phyloP scores from a whole-genome alignment of 2,329 filamentous ascomycete genomes.

The Botrytis cinerea region DNA sequence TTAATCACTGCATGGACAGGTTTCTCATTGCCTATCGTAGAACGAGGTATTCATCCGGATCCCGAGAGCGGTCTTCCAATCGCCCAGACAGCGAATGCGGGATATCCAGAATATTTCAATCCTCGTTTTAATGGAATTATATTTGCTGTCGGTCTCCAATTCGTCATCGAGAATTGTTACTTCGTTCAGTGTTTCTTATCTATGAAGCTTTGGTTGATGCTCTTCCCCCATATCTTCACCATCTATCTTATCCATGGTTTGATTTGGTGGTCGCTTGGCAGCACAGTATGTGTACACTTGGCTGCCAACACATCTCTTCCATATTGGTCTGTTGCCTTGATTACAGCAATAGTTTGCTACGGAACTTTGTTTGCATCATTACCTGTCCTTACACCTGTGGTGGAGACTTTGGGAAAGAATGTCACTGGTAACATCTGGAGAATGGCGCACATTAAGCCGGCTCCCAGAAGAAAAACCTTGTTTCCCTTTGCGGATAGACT shows the following conservation, averaged over 20 bases:
- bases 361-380: conserved; percentile 18
- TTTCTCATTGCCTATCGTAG: conserved; percentile 38
- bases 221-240: conserved; percentile 53
- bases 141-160: conserved; percentile 43
- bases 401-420: conserved; percentile 35
- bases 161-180: conserved; percentile 43
- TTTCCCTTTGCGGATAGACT: conserved; percentile 28
- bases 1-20: conserved; percentile 26
- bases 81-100: conserved; percentile 40
- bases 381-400: conserved; percentile 34
- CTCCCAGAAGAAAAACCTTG: conserved; percentile 24
- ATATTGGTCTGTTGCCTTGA: conserved; percentile 32
- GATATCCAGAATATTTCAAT: conserved; percentile 48
- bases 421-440: conserved; percentile 30
- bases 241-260: conserved; percentile 51
- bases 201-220: conserved; percentile 44
- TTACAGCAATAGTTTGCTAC: conserved; percentile 18
- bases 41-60: conserved; percentile 49
- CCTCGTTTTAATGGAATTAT: conserved; percentile 48
- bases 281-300: conserved; percentile 32
- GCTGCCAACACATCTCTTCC: conserved; percentile 29
- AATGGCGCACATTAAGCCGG: conserved; percentile 24
- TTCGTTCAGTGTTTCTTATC: conserved; percentile 47
- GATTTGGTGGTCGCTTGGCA: conserved; percentile 41
- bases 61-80: conserved; percentile 43